These are phyloP conservation scores for Celoporthe dispersa DNA, from an alignment of 2,329 filamentous ascomycete species.

Conservation along the genomic window DNA sequence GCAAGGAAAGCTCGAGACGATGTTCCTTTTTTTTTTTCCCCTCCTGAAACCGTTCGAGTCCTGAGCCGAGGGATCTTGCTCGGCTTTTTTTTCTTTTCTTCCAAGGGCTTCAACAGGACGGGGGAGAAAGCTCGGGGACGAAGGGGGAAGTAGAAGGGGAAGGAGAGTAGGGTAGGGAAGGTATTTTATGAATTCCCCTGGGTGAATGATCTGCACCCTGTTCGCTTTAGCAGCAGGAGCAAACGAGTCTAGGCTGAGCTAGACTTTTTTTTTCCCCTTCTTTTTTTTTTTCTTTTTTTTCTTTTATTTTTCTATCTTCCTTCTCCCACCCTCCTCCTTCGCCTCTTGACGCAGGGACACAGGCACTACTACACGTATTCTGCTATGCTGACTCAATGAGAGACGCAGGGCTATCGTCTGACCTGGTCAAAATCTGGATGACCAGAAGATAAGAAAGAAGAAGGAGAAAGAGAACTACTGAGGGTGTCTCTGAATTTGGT, in stretches of 20 bases:
- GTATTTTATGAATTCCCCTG: background rate
- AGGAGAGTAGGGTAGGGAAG: background rate
- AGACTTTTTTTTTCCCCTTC: background rate
- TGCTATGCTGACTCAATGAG: background rate
- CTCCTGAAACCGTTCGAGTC: background rate
- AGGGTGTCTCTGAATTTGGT: background rate
- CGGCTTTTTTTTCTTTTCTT: too few species aligned
- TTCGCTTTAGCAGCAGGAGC: background rate
- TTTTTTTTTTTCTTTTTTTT: background rate
- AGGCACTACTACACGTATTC: background rate
- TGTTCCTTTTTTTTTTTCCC: too few species aligned
- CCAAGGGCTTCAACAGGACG: background rate
- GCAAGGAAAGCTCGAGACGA: background rate
- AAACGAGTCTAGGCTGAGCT: background rate
- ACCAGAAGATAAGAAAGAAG: too few species aligned
- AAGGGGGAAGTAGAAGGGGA: background rate
- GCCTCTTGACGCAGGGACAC: background rate
- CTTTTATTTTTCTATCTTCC: background rate
- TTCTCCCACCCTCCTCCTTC: background rate
- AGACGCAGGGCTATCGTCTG: background rate
- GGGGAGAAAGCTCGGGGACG: background rate
- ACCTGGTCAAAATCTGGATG: background rate
- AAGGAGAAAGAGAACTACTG: background rate
- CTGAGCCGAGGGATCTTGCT: too few species aligned
- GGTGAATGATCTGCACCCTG: conserved; percentile 3